Conservation (phyloP, 768 basidiomycete genomes). For the Calocybe cyanea region DNA sequence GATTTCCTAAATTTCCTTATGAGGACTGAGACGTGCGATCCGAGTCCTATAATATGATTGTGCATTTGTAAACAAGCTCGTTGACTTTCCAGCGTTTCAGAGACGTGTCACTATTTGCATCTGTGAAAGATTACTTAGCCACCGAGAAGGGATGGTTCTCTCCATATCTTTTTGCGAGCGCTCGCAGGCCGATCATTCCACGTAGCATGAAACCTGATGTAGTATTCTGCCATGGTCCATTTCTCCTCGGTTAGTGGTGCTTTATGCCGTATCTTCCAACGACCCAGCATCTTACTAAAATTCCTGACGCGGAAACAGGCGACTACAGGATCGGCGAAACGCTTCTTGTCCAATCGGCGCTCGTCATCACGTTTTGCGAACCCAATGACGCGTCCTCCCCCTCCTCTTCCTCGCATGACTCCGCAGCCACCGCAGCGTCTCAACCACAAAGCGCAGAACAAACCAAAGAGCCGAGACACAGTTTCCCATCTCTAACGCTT, state of each 20-base stretch:
- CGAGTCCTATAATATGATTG: too few relatives aligned
- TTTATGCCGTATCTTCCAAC: slow-evolving; percentile 4
- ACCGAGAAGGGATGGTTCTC: slow-evolving; percentile 69
- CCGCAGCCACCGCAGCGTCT: slow-evolving; percentile 14
- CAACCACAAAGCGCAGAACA: slow-evolving; percentile 10
- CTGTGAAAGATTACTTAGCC: slow-evolving; percentile 59
- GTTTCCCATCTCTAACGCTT: slow-evolving; percentile 29
- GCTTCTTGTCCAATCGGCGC: slow-evolving; percentile 51
- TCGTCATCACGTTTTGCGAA: slow-evolving; percentile 44
- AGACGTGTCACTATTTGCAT: slow-evolving; percentile 55
- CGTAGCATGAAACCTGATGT: slow-evolving; percentile 63
- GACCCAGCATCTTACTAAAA: not conserved
- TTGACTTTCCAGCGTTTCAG: too few relatives aligned
- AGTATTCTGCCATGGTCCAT: slow-evolving; percentile 63
- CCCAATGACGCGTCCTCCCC: slow-evolving; percentile 18
- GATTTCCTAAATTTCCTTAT: too few relatives aligned
- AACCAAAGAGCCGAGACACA: slow-evolving; percentile 20
- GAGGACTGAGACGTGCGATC: too few relatives aligned
- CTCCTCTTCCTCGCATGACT: too few relatives aligned
- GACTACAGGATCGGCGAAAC: slow-evolving; percentile 60
- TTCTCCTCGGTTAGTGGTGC: slow-evolving; percentile 44
- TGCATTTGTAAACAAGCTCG: too few relatives aligned
- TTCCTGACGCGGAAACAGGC: slow-evolving; percentile 32
- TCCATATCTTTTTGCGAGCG: slow-evolving; percentile 61
- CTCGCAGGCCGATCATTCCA: slow-evolving; percentile 55